phyloP scores from a whole-genome alignment of 345 rosid genomes.

The Euclidium syriacum region DNA sequence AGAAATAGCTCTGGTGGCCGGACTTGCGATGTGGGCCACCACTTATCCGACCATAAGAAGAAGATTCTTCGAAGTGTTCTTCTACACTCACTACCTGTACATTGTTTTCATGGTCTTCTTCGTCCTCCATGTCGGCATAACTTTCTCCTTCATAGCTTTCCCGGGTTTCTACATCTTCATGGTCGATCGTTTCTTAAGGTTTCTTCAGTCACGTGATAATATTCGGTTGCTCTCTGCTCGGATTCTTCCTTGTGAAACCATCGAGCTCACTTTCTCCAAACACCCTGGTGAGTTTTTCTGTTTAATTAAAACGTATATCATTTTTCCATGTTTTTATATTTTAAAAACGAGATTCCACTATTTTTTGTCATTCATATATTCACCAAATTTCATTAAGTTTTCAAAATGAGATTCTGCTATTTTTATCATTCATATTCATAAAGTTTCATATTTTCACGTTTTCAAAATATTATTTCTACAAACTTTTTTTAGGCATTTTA shows the following conservation, averaged over 20 bases:
- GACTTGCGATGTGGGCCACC: constrained; percentile 62
- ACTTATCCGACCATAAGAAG: constrained; percentile 52
- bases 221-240: constrained; percentile 61
- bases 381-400: too few species aligned
- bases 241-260: constrained; percentile 48
- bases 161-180: constrained; percentile 81
- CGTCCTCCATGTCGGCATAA: constrained; percentile 59
- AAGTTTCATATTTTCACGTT: too few species aligned
- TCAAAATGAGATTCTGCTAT: too few species aligned
- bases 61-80: constrained; percentile 72
- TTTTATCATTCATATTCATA: too few species aligned
- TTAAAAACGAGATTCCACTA: too few species aligned
- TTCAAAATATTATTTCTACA: too few species aligned
- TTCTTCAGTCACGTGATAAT: constrained; percentile 56
- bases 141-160: constrained; percentile 47
- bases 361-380: too few species aligned
- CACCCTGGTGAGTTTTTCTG: constrained; percentile 40
- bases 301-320: too few species aligned
- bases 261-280: constrained; percentile 75
- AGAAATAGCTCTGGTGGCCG: constrained; percentile 53
- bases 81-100: constrained; percentile 73
- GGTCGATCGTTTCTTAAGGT: constrained; percentile 67
- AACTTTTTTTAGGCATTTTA: too few species aligned
- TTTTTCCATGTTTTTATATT: too few species aligned
- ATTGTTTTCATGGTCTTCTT: constrained; percentile 58